A percentile compares a stretch with the other conserved stretches of the same genome.
These are phyloP conservation scores for Solanum pimpinellifolium DNA, from an alignment of 257 asterid genomes.

Conservation along the genomic window DNA sequence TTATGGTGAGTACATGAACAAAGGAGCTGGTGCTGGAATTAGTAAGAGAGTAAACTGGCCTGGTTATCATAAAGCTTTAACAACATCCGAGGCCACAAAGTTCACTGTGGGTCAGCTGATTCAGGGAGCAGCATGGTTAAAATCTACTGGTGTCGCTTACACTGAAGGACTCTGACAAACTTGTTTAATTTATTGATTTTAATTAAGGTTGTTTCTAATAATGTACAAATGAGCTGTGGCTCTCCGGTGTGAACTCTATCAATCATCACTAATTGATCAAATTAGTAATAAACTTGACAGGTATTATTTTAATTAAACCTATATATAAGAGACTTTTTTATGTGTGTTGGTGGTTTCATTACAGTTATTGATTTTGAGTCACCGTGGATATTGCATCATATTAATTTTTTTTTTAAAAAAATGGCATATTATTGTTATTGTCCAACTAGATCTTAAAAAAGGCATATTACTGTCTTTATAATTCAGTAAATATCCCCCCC, in stretches of 20 bases:
- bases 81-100: not conserved
- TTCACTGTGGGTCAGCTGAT: slow-evolving; percentile 8
- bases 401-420: too few relatives aligned
- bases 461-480: too few relatives aligned
- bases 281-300: not conserved
- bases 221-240: not conserved
- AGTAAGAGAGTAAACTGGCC: slow-evolving; percentile 7
- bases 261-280: not conserved
- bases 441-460: too few relatives aligned
- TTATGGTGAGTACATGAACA: slow-evolving; percentile 6
- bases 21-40: slow-evolving; percentile 9
- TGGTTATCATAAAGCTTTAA: not conserved
- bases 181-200: not conserved
- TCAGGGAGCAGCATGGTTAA: slow-evolving; percentile 11
- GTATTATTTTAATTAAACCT: not conserved
- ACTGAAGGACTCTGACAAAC: slow-evolving; percentile 1
- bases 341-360: not conserved
- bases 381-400: not conserved
- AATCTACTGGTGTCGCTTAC: slow-evolving; percentile 1
- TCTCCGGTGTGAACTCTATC: not conserved
- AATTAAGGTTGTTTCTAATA: not conserved
- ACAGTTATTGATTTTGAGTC: not conserved
- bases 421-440: too few relatives aligned
- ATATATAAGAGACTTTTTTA: not conserved
- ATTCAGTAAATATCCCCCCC: too few relatives aligned